Base-by-base conservation (phyloP, 768 basidiomycete species). In the Leucogyrophana mollusca region DNA sequence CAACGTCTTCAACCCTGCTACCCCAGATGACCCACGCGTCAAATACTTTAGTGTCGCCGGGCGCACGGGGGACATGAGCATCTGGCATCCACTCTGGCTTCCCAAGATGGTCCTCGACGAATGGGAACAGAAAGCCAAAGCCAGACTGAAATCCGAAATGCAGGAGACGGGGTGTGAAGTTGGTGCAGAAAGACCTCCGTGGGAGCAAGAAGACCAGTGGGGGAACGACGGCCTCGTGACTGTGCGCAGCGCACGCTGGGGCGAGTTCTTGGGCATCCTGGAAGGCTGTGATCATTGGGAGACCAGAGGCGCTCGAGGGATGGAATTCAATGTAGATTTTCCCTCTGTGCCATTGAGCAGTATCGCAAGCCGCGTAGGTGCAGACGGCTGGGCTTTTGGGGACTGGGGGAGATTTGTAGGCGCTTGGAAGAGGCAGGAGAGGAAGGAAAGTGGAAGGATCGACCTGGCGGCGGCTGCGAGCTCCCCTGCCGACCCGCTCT, bases 271-370 rank as follows among this genome's bases (percentile, higher is more conserved):
- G 24, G 96, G 96, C 3, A 80, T 81, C 14, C 73, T 98, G 58
- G 88, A 95, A 52, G 87, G 85, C 2, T 87, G 85, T 56, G 94
- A 99, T 71, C 96, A 99, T 59, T 99, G 96, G 96, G 88, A 95
- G 56, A 79, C 97, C 62, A 71, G 96, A 51, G 96, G 95, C 0
- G 85, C 90, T 17, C 68, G 85, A n/a, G 90, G 93, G 3, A 70
- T 85, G 55, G 88, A 85, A 46, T 73, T 80, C 39, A 80, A 73
- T 37, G 71, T 84, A 1, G 81, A 88, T 52, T 62, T 82, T 14
- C 79, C 76, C 16, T 78, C 73, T 68, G 76, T 45, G 65, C 69
- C 27, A 62, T 79, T 56, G 67, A 74, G 39, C 54, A 76, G 69
- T 23, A 34, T 64, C 35, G 47, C 53, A 32, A 52, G 53, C 41